Base-by-base conservation (phyloP, 192 early-diverging fungal species). In the Paraglomus occultum region DNA sequence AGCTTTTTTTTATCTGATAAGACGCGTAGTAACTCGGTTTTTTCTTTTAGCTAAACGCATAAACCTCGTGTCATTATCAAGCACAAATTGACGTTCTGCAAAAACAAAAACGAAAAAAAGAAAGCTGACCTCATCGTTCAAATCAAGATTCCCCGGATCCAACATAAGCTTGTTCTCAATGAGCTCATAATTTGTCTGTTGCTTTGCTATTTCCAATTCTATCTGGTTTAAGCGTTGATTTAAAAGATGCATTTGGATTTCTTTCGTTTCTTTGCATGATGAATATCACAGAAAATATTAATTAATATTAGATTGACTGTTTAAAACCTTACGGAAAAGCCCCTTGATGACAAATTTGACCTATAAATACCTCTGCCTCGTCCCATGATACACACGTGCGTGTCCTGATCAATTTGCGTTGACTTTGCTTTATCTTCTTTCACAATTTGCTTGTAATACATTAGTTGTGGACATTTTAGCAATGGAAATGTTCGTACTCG, bases 391-490 rank as follows among this genome's bases (percentile, higher is more conserved):
- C 80, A 82, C 18, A 76, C 67, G 61, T 81, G 77, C 8, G 79
- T 80, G 44, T 64, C 72, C 57, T 69, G 67, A 63, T 71, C 73
- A 17, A 73, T 46, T 40, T 76, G 77, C 15, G 53, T 73, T 7
- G 70, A 79, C 31, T 76, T 71, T 23, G 74, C 62, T 10, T 66
- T 71, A 57, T 82, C 76, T 20, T 80, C 52, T 38, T 67, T 55
- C 51, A 74, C 66, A 10, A 44, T 66, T 67, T 76, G 76, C 18
- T 80, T 80, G 44, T 74, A 77, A 66, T 84, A 89, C 50, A 77
- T 75, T 23, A 89, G 75, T 51, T 78, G 80, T 1, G 89, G 89
- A 9, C 83, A 71, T 74, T 80, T 88, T 20, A 84, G 77, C 60
- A 90, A 84, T 0, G 89, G 84, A 3, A 86, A 71, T 20, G 88